phyloP scores from a whole-genome alignment of 306 rosid genomes.

The Pterocarpus macrocarpus region DNA sequence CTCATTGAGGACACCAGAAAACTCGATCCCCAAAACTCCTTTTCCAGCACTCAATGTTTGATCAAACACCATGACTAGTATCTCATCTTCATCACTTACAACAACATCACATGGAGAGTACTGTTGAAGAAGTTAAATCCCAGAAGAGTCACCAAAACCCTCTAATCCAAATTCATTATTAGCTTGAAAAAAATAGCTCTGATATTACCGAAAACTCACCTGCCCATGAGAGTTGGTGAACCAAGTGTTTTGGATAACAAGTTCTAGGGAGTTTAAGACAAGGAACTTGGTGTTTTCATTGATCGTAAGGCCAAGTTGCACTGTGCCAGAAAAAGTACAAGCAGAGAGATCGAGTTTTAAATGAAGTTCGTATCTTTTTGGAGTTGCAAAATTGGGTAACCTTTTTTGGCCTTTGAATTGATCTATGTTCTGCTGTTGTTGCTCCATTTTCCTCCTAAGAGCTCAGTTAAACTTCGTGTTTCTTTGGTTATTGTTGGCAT shows the following conservation, averaged over 20 bases:
- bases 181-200: no score
- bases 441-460: conserved; percentile 56
- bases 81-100: conserved; percentile 65
- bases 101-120: conserved; percentile 58
- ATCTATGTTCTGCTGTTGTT: conserved; percentile 41
- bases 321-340: conserved; percentile 61
- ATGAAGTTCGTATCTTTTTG: conserved; percentile 59
- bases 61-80: conserved; percentile 64
- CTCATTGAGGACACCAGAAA: conserved; percentile 67
- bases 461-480: neutral
- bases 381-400: no score
- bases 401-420: conserved; percentile 55
- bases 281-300: conserved; percentile 54
- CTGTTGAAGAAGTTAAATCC: conserved; percentile 39
- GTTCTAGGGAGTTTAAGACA: conserved; percentile 67
- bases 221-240: conserved; percentile 55
- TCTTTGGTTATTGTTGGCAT: no score
- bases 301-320: conserved; percentile 49
- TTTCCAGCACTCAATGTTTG: conserved; percentile 62
- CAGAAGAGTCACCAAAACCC: conserved; percentile 4
- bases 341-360: conserved; percentile 63
- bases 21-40: conserved; percentile 63
- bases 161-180: neutral
- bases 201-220: conserved; percentile 44
- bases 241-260: conserved; percentile 52